Base-by-base conservation (phyloP, 169 alveolate species). In the Plasmodium vivax region DNA sequence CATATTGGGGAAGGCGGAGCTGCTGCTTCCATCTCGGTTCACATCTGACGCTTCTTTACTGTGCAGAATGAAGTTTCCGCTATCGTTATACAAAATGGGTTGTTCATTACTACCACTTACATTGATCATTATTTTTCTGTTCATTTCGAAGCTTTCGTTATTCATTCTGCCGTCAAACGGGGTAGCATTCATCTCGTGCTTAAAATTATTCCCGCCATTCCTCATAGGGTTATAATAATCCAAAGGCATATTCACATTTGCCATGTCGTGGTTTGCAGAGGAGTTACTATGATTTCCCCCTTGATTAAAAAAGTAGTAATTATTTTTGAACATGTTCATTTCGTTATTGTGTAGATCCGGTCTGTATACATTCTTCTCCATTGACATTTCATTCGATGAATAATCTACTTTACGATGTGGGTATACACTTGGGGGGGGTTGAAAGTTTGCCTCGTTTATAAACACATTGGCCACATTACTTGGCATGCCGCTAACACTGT, bases 241-340 rank as follows among this genome's bases (percentile, higher is more conserved):
- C 23, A 47, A 54, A 7, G 81, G 23, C 34, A 58, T 58, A 58
- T 51, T 82, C 43, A 54, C 16, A n/a, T 34, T 47, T 51, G 2
- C 41, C 71, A 45, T 32, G 0, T 19, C 79, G 41, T 82, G n/a
- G 2, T 30, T 81, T n/a, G 19, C 27, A 38, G 43, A 23, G 45
- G 90, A 32, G n/a, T 82, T 82, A 23, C 34, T 71, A 32, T 36
- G 32, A 71, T 16, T 43, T 38, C 47, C 34, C 74, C 30, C 1
- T 12, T 71, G 45, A 16, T 84, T 84, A 72, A 45, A 84, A 84
- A 68, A 71, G 43, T 43, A 84, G 30, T 71, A 84, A 45, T 43
- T 84, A 72, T 32, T 68, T 23, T 84, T 84, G 36, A 45, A 38
- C 56, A 45, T 5, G 34, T 72, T 47, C 27, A 71, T 71, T 41